phyloP scores from a whole-genome alignment of 192 early-diverging fungal species.

The Lobosporangium transversale region DNA sequence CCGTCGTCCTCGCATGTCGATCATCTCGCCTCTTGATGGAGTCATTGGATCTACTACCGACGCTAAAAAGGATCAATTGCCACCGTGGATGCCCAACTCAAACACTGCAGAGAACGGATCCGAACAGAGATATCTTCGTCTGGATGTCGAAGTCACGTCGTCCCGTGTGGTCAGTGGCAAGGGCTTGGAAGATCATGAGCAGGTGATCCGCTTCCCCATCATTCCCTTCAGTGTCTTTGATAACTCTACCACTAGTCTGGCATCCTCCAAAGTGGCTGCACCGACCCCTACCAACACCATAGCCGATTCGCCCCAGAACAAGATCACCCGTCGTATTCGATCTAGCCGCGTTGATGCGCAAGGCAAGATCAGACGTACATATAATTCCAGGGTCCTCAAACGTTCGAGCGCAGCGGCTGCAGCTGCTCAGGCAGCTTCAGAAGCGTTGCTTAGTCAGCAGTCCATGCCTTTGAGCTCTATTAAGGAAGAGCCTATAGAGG shows the following conservation, averaged over 20 bases:
- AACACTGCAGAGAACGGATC: constrained; percentile 38
- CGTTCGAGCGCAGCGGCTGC: constrained; percentile 8
- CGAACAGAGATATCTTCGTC: constrained; percentile 66
- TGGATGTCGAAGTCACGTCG: constrained; percentile 80
- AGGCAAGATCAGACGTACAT: constrained; percentile 33
- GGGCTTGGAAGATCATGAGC: constrained; percentile 32
- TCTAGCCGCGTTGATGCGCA: constrained; percentile 32
- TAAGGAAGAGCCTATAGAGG: constrained; percentile 47
- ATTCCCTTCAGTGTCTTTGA: constrained; percentile 47
- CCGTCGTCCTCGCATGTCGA: constrained; percentile 46
- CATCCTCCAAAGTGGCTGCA: constrained; percentile 14
- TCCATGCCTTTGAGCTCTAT: constrained; percentile 31
- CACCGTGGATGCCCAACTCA: constrained; percentile 51
- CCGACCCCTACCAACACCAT: constrained; percentile 18
- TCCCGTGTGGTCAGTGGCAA: constrained; percentile 60
- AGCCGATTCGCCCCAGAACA: background rate
- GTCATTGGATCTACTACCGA: constrained; percentile 21
- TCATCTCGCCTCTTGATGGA: constrained; percentile 44
- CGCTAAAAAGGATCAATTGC: constrained; percentile 21
- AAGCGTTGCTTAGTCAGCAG: background rate
- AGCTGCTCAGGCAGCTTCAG: background rate
- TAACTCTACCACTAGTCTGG: constrained; percentile 35
- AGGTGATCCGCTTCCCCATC: constrained; percentile 46
- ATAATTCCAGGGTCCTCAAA: constrained; percentile 20
- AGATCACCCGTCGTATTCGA: constrained; percentile 5